phyloP scores from a whole-genome alignment of 177 flowering plant genomes.

The Telopea speciosissima region DNA sequence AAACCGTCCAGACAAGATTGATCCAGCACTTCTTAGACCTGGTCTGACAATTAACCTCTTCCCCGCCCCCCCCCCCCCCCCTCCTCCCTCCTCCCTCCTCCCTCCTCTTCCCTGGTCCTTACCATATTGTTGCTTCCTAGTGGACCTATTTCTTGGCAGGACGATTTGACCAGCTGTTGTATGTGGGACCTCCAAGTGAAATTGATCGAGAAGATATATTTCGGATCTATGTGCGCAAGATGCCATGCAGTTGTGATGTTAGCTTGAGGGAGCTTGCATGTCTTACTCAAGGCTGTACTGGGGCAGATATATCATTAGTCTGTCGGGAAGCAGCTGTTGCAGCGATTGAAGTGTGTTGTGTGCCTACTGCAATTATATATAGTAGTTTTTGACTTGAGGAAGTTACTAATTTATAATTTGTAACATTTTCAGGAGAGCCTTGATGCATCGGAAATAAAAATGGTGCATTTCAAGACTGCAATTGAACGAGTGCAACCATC shows the following conservation, averaged over 20 bases:
- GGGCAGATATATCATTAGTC: constrained; percentile 81
- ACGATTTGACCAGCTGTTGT: constrained; percentile 85
- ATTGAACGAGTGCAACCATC: constrained; percentile 55
- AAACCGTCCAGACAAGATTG: constrained; percentile 96
- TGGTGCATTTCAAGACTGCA: constrained; percentile 62
- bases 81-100: neutral
- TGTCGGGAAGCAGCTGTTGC: constrained; percentile 76
- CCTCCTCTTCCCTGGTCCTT: neutral
- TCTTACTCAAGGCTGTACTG: constrained; percentile 77
- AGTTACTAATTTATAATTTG: neutral
- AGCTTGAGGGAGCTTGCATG: constrained; percentile 49
- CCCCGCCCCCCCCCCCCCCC: too few species aligned
- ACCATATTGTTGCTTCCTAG: constrained; percentile 4
- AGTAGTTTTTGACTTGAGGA: neutral
- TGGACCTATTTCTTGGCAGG: constrained; percentile 37
- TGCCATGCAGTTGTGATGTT: constrained; percentile 64
- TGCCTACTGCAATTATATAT: constrained; percentile 5
- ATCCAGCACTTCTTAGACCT: constrained; percentile 88
- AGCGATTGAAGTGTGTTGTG: constrained; percentile 61
- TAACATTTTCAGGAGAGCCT: constrained; percentile 49
- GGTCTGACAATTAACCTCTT: constrained; percentile 29
- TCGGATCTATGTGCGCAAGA: constrained; percentile 62
- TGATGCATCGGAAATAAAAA: constrained; percentile 51
- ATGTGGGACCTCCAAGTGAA: constrained; percentile 86
- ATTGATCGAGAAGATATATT: constrained; percentile 75